Conservation (phyloP, 805 yeast species). For the Wickerhamiella domercqiae region DNA sequence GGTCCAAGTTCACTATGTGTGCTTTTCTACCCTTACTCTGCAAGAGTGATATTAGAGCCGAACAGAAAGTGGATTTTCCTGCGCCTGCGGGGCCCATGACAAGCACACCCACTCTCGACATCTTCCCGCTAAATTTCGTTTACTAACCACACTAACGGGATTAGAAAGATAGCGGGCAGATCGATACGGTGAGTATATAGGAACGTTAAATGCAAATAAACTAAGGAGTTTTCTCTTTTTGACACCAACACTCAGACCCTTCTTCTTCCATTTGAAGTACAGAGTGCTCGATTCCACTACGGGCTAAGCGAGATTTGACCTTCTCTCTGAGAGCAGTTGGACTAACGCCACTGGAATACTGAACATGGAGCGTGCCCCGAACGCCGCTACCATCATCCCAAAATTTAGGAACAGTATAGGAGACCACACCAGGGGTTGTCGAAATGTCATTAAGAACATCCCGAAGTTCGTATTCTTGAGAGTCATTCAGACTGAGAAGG, state of each 20-base stretch:
- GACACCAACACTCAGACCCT: conserved; percentile 56
- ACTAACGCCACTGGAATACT: conserved; percentile 50
- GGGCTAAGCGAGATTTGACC: conserved; percentile 39
- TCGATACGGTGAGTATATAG: no score
- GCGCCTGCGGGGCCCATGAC: conserved; percentile 98
- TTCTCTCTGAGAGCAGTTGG: conserved; percentile 42
- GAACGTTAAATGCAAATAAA: no score
- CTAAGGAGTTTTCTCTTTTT: conserved; percentile 20
- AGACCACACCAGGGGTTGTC: conserved; percentile 60
- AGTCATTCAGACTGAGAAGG: conserved; percentile 42
- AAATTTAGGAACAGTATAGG: conserved; percentile 79
- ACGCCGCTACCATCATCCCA: conserved; percentile 53
- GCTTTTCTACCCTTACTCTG: conserved; percentile 85
- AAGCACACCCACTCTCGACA: conserved; percentile 91
- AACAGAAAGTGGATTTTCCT: conserved; percentile 89
- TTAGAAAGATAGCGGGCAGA: no score
- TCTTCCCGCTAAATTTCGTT: no score
- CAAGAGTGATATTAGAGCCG: conserved; percentile 71
- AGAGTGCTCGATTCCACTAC: conserved; percentile 35
- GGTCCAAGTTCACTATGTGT: conserved; percentile 87
- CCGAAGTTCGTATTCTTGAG: conserved; percentile 48
- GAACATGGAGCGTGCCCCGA: conserved; percentile 74
- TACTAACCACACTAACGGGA: no score
- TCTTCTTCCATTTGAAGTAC: conserved; percentile 57
- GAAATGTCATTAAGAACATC: conserved; percentile 53